Evolutionary conservation across 176 grass and related monocot genomes (phyloP).

Genomic region (Dactylis glomerata): DNA sequence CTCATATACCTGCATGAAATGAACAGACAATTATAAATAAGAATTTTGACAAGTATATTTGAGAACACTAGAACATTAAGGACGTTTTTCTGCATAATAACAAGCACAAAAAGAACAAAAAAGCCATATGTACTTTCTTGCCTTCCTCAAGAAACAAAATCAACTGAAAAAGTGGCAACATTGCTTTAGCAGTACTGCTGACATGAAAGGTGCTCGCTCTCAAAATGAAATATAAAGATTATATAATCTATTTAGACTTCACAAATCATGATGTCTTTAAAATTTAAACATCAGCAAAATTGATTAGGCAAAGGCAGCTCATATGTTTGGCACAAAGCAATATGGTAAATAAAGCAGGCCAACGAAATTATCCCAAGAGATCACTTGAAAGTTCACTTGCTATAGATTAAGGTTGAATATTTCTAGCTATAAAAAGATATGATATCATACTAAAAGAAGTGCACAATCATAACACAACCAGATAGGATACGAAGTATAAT

Average conservation of each 20-base stretch:
- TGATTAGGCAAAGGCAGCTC: not conserved
- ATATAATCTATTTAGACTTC: not conserved
- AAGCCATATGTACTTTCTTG: not conserved
- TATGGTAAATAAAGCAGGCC: not conserved
- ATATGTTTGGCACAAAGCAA: not conserved
- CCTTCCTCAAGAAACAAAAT: not conserved
- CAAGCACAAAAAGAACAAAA: not conserved
- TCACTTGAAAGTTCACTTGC: not conserved
- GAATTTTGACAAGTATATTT: not conserved
- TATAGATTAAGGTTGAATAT: not conserved
- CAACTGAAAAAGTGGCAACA: not conserved
- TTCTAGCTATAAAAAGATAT: not conserved
- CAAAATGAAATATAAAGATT: not conserved
- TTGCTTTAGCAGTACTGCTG: not conserved
- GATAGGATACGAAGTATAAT: not conserved
- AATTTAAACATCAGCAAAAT: not conserved
- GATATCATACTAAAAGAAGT: not conserved
- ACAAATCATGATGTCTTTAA: not conserved
- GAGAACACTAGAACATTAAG: not conserved
- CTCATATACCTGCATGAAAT: slow-evolving; percentile 12
- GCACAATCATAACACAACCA: not conserved
- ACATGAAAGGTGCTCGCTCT: not conserved
- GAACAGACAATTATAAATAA: not conserved
- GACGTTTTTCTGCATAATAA: not conserved
- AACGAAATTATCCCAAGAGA: not conserved